Percentiles rank a stretch among this genome's conserved stretches.
Conservation (phyloP, 2,329 filamentous ascomycete species). For the Neopestalotiopsis clavispora region DNA sequence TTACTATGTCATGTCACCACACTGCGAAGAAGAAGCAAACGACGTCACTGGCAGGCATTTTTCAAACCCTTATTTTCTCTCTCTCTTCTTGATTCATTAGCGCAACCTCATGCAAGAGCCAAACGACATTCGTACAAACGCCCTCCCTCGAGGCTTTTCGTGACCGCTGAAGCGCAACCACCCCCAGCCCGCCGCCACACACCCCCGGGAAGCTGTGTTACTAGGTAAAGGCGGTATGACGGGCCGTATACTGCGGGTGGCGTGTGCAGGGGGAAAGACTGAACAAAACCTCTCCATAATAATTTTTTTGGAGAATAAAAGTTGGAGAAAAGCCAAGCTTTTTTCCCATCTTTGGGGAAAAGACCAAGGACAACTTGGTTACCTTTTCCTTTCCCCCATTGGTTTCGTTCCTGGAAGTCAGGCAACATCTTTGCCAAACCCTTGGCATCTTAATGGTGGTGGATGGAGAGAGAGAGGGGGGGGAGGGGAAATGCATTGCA, state of each 20-base stretch:
- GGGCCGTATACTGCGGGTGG: slow-evolving; percentile 1
- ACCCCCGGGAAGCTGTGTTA: not conserved
- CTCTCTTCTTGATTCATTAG: not conserved
- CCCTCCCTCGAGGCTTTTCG: not conserved
- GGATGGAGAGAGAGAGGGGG: too few relatives aligned
- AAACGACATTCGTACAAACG: not conserved
- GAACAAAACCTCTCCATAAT: not conserved
- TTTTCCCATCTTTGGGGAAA: too few relatives aligned
- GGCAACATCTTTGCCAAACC: too few relatives aligned
- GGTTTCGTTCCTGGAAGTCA: too few relatives aligned
- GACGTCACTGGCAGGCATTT: not conserved
- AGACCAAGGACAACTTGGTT: too few relatives aligned
- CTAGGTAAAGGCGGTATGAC: not conserved
- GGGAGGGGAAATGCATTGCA: too few relatives aligned
- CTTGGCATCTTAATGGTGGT: too few relatives aligned
- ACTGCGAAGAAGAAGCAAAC: not conserved
- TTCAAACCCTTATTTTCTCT: too few relatives aligned
- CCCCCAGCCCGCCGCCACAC: not conserved
- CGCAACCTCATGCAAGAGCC: not conserved
- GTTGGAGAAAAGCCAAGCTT: too few relatives aligned
- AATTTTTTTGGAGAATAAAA: not conserved
- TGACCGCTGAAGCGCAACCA: too few relatives aligned
- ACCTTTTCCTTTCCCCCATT: too few relatives aligned
- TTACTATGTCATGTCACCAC: not conserved
- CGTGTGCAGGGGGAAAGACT: not conserved